Conservation (phyloP, 176 grass and related monocot species). For the Rhynchospora pubera region DNA sequence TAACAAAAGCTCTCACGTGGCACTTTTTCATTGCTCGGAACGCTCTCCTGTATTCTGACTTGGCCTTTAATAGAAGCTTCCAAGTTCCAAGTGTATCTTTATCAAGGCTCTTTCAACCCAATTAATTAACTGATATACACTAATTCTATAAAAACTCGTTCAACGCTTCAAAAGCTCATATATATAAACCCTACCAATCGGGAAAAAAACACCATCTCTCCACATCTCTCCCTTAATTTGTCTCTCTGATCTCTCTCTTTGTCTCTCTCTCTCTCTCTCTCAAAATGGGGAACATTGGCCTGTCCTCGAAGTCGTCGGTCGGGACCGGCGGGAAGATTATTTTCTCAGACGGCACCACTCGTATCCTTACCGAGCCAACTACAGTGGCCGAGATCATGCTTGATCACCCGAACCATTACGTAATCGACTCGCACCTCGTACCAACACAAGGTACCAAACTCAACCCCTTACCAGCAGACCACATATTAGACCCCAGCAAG, state of each 20-base stretch:
- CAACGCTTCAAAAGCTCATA: background rate
- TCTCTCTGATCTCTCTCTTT: background rate
- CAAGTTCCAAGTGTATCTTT: background rate
- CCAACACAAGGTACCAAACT: conserved; percentile 24
- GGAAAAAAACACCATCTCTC: conserved; percentile 8
- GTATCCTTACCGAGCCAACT: conserved; percentile 49
- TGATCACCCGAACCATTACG: conserved; percentile 79
- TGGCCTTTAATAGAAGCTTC: conserved; percentile 1
- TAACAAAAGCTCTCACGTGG: background rate
- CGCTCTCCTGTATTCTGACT: background rate
- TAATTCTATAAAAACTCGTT: background rate
- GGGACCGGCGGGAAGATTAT: conserved; percentile 51
- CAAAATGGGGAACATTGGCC: conserved; percentile 65
- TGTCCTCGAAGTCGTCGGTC: conserved; percentile 15
- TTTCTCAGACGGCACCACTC: conserved; percentile 64
- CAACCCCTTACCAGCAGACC: conserved; percentile 70
- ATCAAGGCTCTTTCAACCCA: background rate
- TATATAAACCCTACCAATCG: conserved; percentile 1
- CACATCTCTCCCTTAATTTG: background rate
- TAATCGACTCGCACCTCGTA: conserved; percentile 58
- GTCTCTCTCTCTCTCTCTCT: background rate
- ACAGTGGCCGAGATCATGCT: conserved; percentile 95
- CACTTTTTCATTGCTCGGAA: background rate
- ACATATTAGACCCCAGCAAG: conserved; percentile 50
- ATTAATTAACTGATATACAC: conserved; percentile 14